These are phyloP conservation scores for Nepenthes alata DNA, from an alignment of 179 eudicot genomes.

Conservation along the genomic window DNA sequence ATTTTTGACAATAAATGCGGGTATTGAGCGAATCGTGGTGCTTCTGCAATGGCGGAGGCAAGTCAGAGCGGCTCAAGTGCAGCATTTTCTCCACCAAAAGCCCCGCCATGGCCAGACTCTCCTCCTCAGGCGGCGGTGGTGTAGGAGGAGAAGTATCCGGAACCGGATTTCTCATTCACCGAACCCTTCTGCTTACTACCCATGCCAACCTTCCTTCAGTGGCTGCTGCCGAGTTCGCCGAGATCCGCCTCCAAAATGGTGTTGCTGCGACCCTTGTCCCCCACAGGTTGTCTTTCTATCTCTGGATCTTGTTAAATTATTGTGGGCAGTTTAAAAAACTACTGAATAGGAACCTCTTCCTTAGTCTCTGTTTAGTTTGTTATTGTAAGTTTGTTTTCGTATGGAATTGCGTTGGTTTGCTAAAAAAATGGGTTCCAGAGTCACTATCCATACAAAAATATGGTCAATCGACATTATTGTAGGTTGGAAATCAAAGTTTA, in stretches of 20 bases:
- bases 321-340: neutral
- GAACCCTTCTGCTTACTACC: conserved; percentile 65
- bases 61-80: conserved; percentile 69
- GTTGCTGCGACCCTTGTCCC: conserved; percentile 68
- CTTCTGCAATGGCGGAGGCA: conserved; percentile 85
- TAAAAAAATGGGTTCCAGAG: too few species aligned
- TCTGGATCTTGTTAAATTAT: neutral
- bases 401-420: too few species aligned
- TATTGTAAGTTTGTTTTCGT: too few species aligned
- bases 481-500: too few species aligned
- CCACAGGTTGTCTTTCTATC: conserved; percentile 42
- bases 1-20: conserved; percentile 29
- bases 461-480: too few species aligned
- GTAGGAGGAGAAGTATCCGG: conserved; percentile 27
- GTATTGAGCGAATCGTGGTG: conserved; percentile 79
- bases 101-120: conserved; percentile 53
- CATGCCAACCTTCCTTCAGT: conserved; percentile 78
- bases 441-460: too few species aligned
- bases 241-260: conserved; percentile 70
- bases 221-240: conserved; percentile 59
- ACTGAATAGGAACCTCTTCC: too few species aligned
- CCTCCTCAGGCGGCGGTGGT: conserved; percentile 4
- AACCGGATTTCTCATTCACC: conserved; percentile 74
- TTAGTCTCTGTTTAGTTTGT: too few species aligned
- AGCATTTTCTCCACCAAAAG: conserved; percentile 51